Evolutionary conservation across 2,329 filamentous ascomycete species (phyloP).

Genomic region (Pyrenochaeta sp.): DNA sequence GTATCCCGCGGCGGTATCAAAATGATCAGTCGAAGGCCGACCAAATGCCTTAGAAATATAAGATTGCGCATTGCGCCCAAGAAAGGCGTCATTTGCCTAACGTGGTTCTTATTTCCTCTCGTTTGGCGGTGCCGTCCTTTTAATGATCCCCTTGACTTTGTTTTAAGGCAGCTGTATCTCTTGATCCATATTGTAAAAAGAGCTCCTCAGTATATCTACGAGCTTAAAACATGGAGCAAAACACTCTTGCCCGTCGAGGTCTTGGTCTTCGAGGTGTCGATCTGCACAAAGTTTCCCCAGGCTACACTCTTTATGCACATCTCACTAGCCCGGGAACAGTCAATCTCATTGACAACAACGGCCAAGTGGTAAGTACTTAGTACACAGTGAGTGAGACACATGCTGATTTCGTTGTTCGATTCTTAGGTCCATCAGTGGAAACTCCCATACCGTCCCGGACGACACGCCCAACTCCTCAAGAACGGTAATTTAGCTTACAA

Average conservation of each 20-base stretch:
- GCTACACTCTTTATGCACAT: constrained; percentile 54
- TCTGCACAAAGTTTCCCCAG: constrained; percentile 46
- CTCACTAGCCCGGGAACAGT: constrained; percentile 52
- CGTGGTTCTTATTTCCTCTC: neutral
- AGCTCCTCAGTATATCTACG: neutral
- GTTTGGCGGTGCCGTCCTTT: neutral
- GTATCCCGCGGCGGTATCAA: constrained; percentile 5
- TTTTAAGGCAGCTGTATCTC: no score
- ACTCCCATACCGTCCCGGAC: constrained; percentile 52
- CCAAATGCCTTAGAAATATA: neutral
- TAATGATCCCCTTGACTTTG: no score
- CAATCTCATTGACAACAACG: constrained; percentile 52
- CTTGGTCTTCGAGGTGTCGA: constrained; percentile 54
- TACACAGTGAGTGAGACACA: no score
- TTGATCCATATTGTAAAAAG: no score
- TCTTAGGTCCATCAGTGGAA: constrained; percentile 56
- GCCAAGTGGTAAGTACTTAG: no score
- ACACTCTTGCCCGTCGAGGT: constrained; percentile 53
- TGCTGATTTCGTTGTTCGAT: no score
- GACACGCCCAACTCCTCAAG: constrained; percentile 55
- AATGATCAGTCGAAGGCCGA: neutral
- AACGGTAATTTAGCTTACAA: constrained; percentile 58
- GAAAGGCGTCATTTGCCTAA: constrained; percentile 1
- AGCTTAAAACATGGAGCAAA: constrained; percentile 51
- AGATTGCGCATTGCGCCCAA: constrained; percentile 3